These are phyloP conservation scores for Macrophomina pseudophaseolina DNA, from an alignment of 2,329 filamentous ascomycete species.

Conservation along the genomic window DNA sequence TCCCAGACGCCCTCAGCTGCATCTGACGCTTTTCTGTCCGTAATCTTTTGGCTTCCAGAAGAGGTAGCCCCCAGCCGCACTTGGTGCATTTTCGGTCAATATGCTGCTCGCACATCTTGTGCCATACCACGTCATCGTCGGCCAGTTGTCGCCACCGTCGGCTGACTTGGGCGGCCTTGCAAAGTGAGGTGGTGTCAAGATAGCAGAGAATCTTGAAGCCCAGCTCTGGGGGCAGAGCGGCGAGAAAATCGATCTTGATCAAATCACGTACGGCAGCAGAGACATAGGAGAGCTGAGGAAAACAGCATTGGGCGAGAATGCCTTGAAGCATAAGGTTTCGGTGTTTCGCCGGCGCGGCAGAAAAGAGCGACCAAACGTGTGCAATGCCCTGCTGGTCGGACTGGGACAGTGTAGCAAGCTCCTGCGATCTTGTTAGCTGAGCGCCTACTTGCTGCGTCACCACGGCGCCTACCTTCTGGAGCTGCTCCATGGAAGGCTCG, in stretches of 20 bases:
- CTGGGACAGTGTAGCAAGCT: slow-evolving; percentile 79
- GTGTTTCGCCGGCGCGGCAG: slow-evolving; percentile 90
- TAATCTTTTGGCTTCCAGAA: slow-evolving; percentile 86
- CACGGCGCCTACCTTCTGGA: slow-evolving; percentile 73
- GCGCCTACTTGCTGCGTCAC: slow-evolving; percentile 33
- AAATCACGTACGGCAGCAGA: slow-evolving; percentile 90
- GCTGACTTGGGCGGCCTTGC: slow-evolving; percentile 94
- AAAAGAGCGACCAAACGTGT: slow-evolving; percentile 97
- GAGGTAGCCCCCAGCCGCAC: slow-evolving; percentile 91
- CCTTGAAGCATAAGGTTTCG: slow-evolving; percentile 96
- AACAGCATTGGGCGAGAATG: slow-evolving; percentile 95
- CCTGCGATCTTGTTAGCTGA: slow-evolving; percentile 53
- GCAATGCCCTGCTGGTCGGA: slow-evolving; percentile 94
- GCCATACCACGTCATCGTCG: slow-evolving; percentile 98
- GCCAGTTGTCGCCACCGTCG: slow-evolving; percentile 84
- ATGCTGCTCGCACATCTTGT: slow-evolving; percentile 97
- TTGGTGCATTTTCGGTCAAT: slow-evolving; percentile 93
- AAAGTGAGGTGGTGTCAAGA: slow-evolving; percentile 91
- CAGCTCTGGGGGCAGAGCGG: slow-evolving; percentile 85
- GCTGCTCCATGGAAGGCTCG: slow-evolving; percentile 92
- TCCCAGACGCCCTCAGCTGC: slow-evolving; percentile 68
- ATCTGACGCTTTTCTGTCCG: slow-evolving; percentile 87
- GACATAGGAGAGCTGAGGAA: slow-evolving; percentile 92
- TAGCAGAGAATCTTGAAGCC: slow-evolving; percentile 92
- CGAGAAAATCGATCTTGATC: slow-evolving; percentile 95